phyloP scores from a whole-genome alignment of 2,329 filamentous ascomycete species.

The Fusarium abutilonis region DNA sequence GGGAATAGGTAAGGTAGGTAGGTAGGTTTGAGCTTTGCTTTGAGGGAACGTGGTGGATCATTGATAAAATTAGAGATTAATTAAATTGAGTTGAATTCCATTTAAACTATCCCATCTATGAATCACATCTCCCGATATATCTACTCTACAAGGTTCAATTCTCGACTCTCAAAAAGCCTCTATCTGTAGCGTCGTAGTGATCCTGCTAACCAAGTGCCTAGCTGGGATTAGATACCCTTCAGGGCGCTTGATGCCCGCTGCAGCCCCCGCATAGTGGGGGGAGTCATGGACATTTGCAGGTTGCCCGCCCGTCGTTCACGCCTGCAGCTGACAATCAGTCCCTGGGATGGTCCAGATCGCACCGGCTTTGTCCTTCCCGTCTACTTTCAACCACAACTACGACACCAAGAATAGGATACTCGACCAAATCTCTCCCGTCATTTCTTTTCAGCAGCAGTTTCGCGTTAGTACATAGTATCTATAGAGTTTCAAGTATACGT shows the following conservation, averaged over 20 bases:
- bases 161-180: neutral
- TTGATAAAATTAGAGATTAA: no score
- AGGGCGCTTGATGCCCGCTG: slow-evolving; percentile 24
- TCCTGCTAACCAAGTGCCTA: slow-evolving; percentile 29
- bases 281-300: slow-evolving; percentile 27
- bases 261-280: slow-evolving; percentile 36
- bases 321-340: slow-evolving; percentile 21
- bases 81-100: no score
- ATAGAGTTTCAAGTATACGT: neutral
- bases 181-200: slow-evolving; percentile 26
- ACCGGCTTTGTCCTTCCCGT: slow-evolving; percentile 17
- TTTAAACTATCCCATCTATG: no score
- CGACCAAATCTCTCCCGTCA: neutral
- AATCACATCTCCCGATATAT: no score
- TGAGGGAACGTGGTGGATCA: neutral
- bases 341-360: no score
- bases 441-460: neutral
- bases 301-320: slow-evolving; percentile 18
- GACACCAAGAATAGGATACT: slow-evolving; percentile 9
- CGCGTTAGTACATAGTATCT: neutral
- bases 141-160: no score
- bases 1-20: slow-evolving; percentile 2
- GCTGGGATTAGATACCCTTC: slow-evolving; percentile 32
- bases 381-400: slow-evolving; percentile 16
- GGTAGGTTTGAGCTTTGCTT: slow-evolving; percentile 20